Percentiles rank a stretch among this genome's conserved stretches.
Conservation (phyloP, 768 basidiomycete species). For the Antrodiella citrinella region DNA sequence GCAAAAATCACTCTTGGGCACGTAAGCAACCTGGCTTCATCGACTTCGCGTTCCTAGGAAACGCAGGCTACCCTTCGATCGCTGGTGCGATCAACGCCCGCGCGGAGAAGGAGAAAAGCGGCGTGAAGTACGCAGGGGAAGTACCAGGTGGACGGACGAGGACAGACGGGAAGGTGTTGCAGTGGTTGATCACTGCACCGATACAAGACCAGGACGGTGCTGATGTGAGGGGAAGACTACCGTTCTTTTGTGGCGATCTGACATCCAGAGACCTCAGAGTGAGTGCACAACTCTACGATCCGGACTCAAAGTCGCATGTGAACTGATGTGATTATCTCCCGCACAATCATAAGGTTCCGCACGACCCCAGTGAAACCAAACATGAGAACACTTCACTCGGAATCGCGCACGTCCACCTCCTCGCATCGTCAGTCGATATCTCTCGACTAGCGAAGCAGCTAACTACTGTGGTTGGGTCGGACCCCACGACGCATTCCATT, state of each 20-base stretch:
- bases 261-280: slow-evolving; percentile 56
- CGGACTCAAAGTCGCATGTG: not conserved
- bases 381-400: slow-evolving; percentile 46
- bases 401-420: slow-evolving; percentile 40
- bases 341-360: slow-evolving; percentile 40
- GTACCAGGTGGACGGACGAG: slow-evolving; percentile 45
- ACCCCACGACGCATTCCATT: slow-evolving; percentile 22
- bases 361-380: slow-evolving; percentile 34
- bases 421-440: slow-evolving; percentile 27
- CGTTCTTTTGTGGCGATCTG: slow-evolving; percentile 72
- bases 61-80: slow-evolving; percentile 31
- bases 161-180: slow-evolving; percentile 44
- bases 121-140: slow-evolving; percentile 36
- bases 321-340: too few relatives aligned
- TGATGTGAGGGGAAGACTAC: slow-evolving; percentile 27
- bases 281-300: slow-evolving; percentile 14
- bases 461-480: slow-evolving; percentile 38
- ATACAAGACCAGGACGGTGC: slow-evolving; percentile 9
- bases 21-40: slow-evolving; percentile 53
- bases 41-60: slow-evolving; percentile 57
- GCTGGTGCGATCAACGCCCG: slow-evolving; percentile 50
- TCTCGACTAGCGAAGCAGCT: slow-evolving; percentile 29
- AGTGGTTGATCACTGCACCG: slow-evolving; percentile 51
- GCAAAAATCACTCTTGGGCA: slow-evolving; percentile 48
- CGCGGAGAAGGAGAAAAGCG: slow-evolving; percentile 29